Conservation (phyloP, 176 grass and related monocot genomes). For the Rhynchospora breviuscula region DNA sequence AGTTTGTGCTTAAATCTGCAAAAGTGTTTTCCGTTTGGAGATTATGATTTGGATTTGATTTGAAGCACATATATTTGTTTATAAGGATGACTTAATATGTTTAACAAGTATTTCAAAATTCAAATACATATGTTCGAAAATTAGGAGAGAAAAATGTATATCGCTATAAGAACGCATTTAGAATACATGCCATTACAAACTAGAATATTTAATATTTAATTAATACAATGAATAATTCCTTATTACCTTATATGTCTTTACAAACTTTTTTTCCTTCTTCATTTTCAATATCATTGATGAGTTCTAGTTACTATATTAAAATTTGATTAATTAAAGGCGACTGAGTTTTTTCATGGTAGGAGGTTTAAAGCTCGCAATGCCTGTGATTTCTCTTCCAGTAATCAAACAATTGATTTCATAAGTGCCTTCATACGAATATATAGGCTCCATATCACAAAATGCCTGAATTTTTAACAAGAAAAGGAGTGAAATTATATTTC, state of each 20-base stretch:
- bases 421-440: slow-evolving; percentile 75
- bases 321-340: slow-evolving; percentile 35
- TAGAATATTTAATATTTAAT: no score
- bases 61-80: no score
- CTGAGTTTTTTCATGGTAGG: slow-evolving; percentile 27
- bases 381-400: slow-evolving; percentile 70
- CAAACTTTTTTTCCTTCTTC: no score
- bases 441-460: slow-evolving; percentile 79
- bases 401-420: slow-evolving; percentile 82
- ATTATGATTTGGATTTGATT: no score
- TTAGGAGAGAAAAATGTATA: no score
- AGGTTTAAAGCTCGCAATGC: slow-evolving; percentile 74
- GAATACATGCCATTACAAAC: not conserved
- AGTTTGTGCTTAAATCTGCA: no score
- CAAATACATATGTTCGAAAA: no score
- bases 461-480: slow-evolving; percentile 33
- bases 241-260: not conserved
- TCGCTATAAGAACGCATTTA: no score
- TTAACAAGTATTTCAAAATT: no score
- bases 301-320: not conserved
- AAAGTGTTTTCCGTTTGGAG: no score
- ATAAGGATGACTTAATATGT: no score
- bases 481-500: not conserved
- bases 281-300: not conserved
- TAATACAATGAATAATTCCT: not conserved